Evolutionary conservation across 73 alveolate genomes (phyloP).

Genomic region (Paramecium pentaurelia): DNA sequence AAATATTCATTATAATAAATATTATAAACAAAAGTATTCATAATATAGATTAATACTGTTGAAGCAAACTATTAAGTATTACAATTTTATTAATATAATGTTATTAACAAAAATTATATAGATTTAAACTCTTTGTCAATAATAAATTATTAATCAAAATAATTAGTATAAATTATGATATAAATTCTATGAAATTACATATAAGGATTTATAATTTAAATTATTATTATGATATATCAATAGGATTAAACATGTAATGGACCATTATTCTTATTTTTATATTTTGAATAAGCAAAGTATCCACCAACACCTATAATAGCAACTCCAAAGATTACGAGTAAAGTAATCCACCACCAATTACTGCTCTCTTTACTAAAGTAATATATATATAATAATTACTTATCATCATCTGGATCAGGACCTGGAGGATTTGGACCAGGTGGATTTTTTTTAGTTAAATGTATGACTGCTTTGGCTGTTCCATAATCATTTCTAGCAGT

Average conservation of each 20-base stretch:
- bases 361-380: background rate
- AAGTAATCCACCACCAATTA: constrained; percentile 39
- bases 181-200: too few relatives aligned
- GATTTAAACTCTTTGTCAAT: too few relatives aligned
- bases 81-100: too few relatives aligned
- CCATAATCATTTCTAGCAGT: background rate
- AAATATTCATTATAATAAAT: too few relatives aligned
- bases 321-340: background rate
- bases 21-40: too few relatives aligned
- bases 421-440: background rate
- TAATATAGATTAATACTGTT: too few relatives aligned
- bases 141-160: too few relatives aligned
- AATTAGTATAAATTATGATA: too few relatives aligned
- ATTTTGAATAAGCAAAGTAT: background rate
- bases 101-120: too few relatives aligned
- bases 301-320: background rate
- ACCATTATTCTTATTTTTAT: background rate
- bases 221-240: background rate
- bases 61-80: too few relatives aligned
- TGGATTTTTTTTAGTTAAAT: background rate
- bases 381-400: background rate
- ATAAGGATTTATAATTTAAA: background rate
- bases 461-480: background rate
- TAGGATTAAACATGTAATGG: background rate
- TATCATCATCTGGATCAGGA: background rate